Evolutionary conservation across 139 green algal genomes (phyloP), one percentile per base, ranked within the genome.

Genomic region (Chloropicon primus): DNA sequence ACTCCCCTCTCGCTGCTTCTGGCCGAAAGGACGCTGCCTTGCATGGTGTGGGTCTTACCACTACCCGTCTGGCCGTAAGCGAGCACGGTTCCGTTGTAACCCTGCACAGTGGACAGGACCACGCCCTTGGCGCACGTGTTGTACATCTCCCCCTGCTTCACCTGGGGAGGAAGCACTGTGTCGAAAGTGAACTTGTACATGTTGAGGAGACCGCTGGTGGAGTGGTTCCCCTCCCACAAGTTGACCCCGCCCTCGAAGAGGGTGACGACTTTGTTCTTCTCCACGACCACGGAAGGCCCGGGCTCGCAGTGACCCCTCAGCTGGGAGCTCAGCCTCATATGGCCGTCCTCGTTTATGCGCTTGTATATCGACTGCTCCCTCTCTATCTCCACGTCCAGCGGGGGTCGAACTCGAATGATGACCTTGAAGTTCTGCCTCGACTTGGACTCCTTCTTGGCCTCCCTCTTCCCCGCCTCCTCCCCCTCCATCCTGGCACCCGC

Each of bases 171-270:
- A 78, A 94, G 97, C 75, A 97, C 92, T 26, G 88, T 84, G 80
- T 98, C 94, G 82, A 97, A 98, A 0, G 88, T 93, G 84, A 97
- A 97, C 73, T 41, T 28, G 22, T 83, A 75, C 26, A 71, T 85
- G 22, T 71, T n/a, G 21, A 26, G 24, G 3, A 54, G 72, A 10
- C 24, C 25, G 72, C 72, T 75, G 10, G 72, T 10, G 24, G 72
- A 75, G 72, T 26, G 72, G 28, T 24, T 77, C 76, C 23, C 28
- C 41, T 79, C 17, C 28, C 75, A 79, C 28, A 78, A 28, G 24
- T 27, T 25, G 23, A 26, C 72, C 2, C 72, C 24, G 72, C 72
- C 54, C 25, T 78, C 78, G 28, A 24, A 74, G 23, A 77, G 2
- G 23, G 41, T 77, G 73, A 75, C 24, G 5, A 22, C 27, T 1